A percentile compares a stretch with the other conserved stretches of the same genome.
phyloP scores from a whole-genome alignment of 805 yeast species.

The Zygosaccharomyces pseudorouxii region DNA sequence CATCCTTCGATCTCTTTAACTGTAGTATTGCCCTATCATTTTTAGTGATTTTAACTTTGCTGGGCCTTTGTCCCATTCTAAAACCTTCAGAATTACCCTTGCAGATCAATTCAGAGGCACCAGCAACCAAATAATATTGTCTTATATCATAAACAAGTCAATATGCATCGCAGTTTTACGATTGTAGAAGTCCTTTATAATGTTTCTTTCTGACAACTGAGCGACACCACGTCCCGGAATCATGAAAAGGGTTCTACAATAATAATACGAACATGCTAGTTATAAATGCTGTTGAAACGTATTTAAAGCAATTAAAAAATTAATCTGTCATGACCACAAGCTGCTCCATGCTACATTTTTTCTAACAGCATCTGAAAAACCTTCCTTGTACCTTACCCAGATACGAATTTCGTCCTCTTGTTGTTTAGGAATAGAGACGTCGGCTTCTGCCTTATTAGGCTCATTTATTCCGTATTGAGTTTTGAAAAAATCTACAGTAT shows the following conservation, averaged over 20 bases:
- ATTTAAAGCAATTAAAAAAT: not conserved
- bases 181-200: not conserved
- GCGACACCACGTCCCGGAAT: not conserved
- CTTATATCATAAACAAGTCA: not conserved
- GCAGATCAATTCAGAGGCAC: not conserved
- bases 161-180: not conserved
- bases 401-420: slow-evolving; percentile 38
- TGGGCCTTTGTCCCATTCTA: slow-evolving; percentile 38
- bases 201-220: not conserved
- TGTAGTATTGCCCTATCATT: slow-evolving; percentile 86
- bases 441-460: not conserved
- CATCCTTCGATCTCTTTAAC: slow-evolving; percentile 83
- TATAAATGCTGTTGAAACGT: not conserved
- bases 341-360: slow-evolving; percentile 75
- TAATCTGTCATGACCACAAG: slow-evolving; percentile 38
- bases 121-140: not conserved
- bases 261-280: not conserved
- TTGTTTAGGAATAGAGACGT: slow-evolving; percentile 9
- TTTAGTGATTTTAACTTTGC: slow-evolving; percentile 62
- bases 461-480: slow-evolving; percentile 37
- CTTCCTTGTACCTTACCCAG: slow-evolving; percentile 92
- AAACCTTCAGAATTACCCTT: not conserved
- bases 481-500: slow-evolving; percentile 40
- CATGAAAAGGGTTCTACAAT: not conserved
- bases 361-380: slow-evolving; percentile 86